A percentile compares a stretch with the other conserved stretches of the same genome.
These are phyloP conservation scores for Colletotrichum salicis DNA, from an alignment of 2,329 filamentous ascomycete genomes.

Conservation along the genomic window DNA sequence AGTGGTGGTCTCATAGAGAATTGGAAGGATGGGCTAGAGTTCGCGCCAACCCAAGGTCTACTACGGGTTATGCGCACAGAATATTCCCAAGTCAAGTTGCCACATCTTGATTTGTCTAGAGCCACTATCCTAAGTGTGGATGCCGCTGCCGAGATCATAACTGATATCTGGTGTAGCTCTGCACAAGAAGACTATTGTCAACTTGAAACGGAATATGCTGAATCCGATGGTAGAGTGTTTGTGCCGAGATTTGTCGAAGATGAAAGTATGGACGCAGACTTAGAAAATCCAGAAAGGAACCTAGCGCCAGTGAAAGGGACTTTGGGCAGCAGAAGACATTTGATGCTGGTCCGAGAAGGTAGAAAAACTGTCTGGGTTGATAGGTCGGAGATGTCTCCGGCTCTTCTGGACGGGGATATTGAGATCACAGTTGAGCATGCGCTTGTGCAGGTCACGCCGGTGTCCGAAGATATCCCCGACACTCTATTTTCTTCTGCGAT, in stretches of 20 bases:
- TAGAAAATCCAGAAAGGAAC: not conserved
- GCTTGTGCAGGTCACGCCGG: not conserved
- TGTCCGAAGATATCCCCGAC: too few relatives aligned
- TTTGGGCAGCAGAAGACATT: not conserved
- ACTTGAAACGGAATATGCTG: conserved; percentile 34
- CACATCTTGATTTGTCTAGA: conserved; percentile 28
- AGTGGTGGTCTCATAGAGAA: conserved; percentile 18
- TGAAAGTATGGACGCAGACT: conserved; percentile 15
- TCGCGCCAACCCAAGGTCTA: conserved; percentile 31
- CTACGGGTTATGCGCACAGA: conserved; percentile 36
- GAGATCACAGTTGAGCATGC: not conserved
- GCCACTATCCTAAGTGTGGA: not conserved
- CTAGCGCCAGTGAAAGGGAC: not conserved
- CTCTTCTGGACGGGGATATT: not conserved
- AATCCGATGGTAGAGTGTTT: conserved; percentile 25
- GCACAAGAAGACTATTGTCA: too few relatives aligned
- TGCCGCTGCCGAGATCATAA: not conserved
- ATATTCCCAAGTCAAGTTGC: conserved; percentile 20
- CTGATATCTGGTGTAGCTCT: not conserved
- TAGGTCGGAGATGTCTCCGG: not conserved
- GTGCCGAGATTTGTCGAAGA: conserved; percentile 30
- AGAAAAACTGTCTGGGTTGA: not conserved
- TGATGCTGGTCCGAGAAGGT: not conserved
- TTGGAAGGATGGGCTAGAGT: conserved; percentile 29
- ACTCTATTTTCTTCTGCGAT: too few relatives aligned